A percentile compares a stretch with the other conserved stretches of the same genome.
Evolutionary conservation across 176 grass and related monocot genomes (phyloP).

Genomic region (Oryza brachyantha): DNA sequence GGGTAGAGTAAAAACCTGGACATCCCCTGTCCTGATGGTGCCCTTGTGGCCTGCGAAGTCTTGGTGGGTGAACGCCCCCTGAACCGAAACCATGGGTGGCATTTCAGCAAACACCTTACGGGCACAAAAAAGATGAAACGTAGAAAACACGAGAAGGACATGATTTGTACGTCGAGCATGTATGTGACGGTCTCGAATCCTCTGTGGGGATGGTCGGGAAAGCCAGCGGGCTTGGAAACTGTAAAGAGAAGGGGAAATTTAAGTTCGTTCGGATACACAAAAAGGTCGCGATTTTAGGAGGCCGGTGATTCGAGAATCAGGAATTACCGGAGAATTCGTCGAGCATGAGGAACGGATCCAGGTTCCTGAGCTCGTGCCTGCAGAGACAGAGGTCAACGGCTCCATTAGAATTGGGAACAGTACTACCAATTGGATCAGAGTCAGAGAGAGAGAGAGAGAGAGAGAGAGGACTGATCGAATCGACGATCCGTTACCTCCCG

Average conservation of each 20-base stretch:
- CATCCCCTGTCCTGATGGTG: slow-evolving; percentile 62
- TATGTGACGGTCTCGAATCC: slow-evolving; percentile 92
- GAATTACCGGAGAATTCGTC: slow-evolving; percentile 61
- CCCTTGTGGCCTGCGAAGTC: slow-evolving; percentile 85
- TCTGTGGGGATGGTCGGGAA: slow-evolving; percentile 81
- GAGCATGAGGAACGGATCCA: slow-evolving; percentile 80
- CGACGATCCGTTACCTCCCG: slow-evolving; percentile 42
- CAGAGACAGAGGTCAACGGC: not conserved
- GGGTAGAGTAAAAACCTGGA: slow-evolving; percentile 42
- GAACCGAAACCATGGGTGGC: not conserved
- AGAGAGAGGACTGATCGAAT: not conserved
- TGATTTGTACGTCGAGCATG: slow-evolving; percentile 61
- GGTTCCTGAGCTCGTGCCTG: slow-evolving; percentile 64
- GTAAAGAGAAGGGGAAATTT: not conserved
- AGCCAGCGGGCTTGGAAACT: slow-evolving; percentile 68
- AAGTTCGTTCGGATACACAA: not conserved
- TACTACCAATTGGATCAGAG: not conserved
- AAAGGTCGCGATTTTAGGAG: not conserved
- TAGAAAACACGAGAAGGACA: too few relatives aligned
- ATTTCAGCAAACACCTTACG: slow-evolving; percentile 49
- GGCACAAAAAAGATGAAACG: not conserved
- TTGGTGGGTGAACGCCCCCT: slow-evolving; percentile 82
- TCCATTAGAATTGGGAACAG: not conserved
- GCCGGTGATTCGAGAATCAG: not conserved
- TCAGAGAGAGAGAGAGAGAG: not conserved